phyloP scores from a whole-genome alignment of 2,329 filamentous ascomycete genomes.

The Fusarium gaditjirri region DNA sequence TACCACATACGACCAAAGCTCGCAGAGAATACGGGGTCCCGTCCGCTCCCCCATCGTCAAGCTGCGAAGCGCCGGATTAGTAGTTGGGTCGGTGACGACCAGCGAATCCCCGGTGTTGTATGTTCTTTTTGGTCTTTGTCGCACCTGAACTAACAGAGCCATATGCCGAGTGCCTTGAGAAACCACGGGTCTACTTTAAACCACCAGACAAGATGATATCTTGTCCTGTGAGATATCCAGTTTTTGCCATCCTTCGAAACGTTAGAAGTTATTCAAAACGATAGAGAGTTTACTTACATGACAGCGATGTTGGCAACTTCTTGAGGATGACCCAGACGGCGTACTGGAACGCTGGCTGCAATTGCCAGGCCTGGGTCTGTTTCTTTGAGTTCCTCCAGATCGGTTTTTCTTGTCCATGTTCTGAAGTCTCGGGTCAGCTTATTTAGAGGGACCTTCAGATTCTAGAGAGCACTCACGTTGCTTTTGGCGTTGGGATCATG shows the following conservation, averaged over 20 bases:
- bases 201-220: conserved; percentile 26
- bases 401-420: conserved; percentile 47
- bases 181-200: not conserved
- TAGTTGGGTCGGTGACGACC: conserved; percentile 17
- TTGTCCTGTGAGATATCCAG: conserved; percentile 26
- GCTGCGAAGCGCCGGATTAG: conserved; percentile 14
- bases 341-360: conserved; percentile 48
- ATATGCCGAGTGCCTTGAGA: fast-evolving
- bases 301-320: conserved; percentile 51
- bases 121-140: not conserved
- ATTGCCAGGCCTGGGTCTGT: conserved; percentile 50
- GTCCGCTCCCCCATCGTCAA: conserved; percentile 16
- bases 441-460: fast-evolving
- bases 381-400: conserved; percentile 46
- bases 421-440: conserved; percentile 14
- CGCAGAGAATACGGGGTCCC: conserved; percentile 20
- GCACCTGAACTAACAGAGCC: fast-evolving
- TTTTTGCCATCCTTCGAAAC: conserved; percentile 21
- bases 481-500: conserved; percentile 50
- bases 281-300: conserved; percentile 35
- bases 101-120: conserved; percentile 23
- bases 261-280: not conserved
- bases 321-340: conserved; percentile 48
- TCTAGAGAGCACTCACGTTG: conserved; percentile 33
- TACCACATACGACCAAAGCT: conserved; percentile 15